These are phyloP conservation scores for Penicillium thymicola DNA, from an alignment of 2,329 filamentous ascomycete genomes.

Conservation along the genomic window DNA sequence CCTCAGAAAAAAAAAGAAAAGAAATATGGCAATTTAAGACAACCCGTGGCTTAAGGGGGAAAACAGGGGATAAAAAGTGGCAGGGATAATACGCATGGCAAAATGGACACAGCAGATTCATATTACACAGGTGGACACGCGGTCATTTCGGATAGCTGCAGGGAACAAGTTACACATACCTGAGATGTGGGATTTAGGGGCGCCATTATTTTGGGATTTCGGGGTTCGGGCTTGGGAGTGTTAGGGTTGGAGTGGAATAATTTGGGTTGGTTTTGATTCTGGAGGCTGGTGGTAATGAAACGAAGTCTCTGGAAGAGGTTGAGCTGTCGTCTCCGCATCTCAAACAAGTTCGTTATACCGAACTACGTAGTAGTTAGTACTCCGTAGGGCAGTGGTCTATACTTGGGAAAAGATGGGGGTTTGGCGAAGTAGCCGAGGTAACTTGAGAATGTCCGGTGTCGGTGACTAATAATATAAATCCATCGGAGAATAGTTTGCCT, in stretches of 20 bases:
- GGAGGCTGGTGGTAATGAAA: background rate
- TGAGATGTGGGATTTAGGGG: slow-evolving; percentile 25
- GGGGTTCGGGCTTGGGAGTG: background rate
- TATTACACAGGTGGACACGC: slow-evolving; percentile 3
- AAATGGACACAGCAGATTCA: slow-evolving; percentile 3
- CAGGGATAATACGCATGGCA: slow-evolving; percentile 8
- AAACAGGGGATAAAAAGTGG: background rate
- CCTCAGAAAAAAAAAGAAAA: background rate
- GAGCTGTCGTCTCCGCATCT: background rate
- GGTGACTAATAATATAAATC: slow-evolving; percentile 7
- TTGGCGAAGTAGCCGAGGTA: slow-evolving; percentile 11
- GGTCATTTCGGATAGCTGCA: slow-evolving; percentile 8
- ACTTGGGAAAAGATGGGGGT: slow-evolving; percentile 4
- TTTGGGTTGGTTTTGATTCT: background rate
- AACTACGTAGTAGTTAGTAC: background rate
- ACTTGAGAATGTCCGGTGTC: background rate
- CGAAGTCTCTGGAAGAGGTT: slow-evolving; percentile 2
- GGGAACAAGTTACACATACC: slow-evolving; percentile 19
- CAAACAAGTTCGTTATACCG: background rate
- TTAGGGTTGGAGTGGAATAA: background rate
- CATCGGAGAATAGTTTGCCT: background rate
- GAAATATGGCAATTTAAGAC: background rate
- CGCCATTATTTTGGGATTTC: slow-evolving; percentile 18
- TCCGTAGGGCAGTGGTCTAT: background rate
- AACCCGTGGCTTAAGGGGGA: background rate